These are phyloP conservation scores for Ambrosia artemisiifolia DNA, from an alignment of 129 eudicot genomes.

Conservation along the genomic window DNA sequence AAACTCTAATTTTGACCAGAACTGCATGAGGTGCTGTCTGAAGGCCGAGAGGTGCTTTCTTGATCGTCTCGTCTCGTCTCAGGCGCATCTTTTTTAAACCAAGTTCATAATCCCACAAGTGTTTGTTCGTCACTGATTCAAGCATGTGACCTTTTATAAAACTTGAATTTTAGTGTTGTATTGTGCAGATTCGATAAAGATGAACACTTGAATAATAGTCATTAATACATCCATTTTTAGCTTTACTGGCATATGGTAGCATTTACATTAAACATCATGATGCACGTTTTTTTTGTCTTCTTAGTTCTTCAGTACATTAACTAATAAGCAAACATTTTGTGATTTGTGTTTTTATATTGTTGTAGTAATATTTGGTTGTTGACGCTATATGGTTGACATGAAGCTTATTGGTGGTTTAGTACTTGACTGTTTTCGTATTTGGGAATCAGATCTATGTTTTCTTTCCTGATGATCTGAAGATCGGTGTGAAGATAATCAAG, in stretches of 20 bases:
- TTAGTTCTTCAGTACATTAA: not conserved
- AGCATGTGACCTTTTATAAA: not conserved
- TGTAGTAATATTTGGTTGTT: not conserved
- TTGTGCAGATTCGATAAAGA: not conserved
- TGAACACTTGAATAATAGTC: not conserved
- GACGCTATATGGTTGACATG: constrained; percentile 10
- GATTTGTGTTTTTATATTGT: not conserved
- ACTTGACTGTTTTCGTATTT: constrained; percentile 2
- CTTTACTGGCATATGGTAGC: not conserved
- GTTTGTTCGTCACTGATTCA: not conserved
- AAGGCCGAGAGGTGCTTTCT: too few relatives aligned
- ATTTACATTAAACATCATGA: not conserved
- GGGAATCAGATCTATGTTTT: constrained; percentile 33
- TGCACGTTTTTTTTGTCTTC: not conserved
- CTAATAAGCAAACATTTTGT: not conserved
- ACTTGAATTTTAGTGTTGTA: not conserved
- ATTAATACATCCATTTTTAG: not conserved
- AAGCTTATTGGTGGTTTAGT: not conserved
- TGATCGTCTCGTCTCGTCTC: too few relatives aligned
- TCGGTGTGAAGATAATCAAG: constrained; percentile 29
- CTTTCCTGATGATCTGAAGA: constrained; percentile 40
- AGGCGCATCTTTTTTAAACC: too few relatives aligned
- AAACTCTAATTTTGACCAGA: too few relatives aligned
- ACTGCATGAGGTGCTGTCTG: too few relatives aligned
- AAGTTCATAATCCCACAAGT: not conserved